Evolutionary conservation across 2,329 filamentous ascomycete genomes (phyloP).

Genomic region (Tolypocladium tundrense): DNA sequence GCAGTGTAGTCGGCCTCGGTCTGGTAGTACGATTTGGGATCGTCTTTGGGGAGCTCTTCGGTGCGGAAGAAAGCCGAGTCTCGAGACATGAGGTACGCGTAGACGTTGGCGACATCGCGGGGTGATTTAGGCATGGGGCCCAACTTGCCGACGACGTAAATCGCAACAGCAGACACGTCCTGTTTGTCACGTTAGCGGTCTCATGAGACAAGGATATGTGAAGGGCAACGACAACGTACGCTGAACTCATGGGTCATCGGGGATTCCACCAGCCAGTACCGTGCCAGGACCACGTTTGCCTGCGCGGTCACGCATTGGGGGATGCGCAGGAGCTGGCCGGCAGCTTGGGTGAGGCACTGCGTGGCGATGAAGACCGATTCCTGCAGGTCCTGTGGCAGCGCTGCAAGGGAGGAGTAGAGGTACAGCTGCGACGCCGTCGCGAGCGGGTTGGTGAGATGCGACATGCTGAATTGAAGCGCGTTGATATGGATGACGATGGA

Average conservation of each 20-base stretch:
- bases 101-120: constrained; percentile 75
- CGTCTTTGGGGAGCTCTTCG: constrained; percentile 19
- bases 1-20: constrained; percentile 62
- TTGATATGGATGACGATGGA: neutral
- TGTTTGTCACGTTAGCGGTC: constrained; percentile 21
- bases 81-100: constrained; percentile 64
- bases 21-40: constrained; percentile 54
- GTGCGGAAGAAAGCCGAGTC: constrained; percentile 43
- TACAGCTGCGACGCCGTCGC: constrained; percentile 63
- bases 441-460: constrained; percentile 59
- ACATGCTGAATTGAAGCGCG: constrained; percentile 27
- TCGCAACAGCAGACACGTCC: constrained; percentile 70
- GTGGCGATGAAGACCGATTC: constrained; percentile 62
- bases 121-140: constrained; percentile 66
- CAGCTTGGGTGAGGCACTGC: constrained; percentile 65
- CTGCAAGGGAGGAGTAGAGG: constrained; percentile 41
- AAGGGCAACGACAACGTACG: constrained; percentile 19
- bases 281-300: constrained; percentile 69
- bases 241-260: constrained; percentile 49
- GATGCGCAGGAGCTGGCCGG: constrained; percentile 70
- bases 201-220: too few relatives aligned
- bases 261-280: constrained; percentile 62
- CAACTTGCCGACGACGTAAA: constrained; percentile 78
- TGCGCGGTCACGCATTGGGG: constrained; percentile 80
- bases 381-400: constrained; percentile 58